Base-by-base conservation (phyloP, 2,329 filamentous ascomycete species). In the Ampelomyces quisqualis region DNA sequence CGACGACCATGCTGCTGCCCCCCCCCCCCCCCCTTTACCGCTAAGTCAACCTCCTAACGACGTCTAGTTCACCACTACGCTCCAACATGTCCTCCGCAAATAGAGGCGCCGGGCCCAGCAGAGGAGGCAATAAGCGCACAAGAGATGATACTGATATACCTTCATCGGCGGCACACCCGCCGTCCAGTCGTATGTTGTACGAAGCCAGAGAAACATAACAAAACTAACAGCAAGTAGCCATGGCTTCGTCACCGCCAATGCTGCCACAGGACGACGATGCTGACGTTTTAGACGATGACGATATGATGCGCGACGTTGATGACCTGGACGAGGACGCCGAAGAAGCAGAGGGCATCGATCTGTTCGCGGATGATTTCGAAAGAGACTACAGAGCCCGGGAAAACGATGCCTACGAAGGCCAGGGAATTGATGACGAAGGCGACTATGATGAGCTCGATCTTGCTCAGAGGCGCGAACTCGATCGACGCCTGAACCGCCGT, bases 51-150 rank as follows among this genome's bases (percentile, higher is more conserved):
- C 30, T 27, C 23, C 53, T 61, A 43, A 62, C 55, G 51, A 23
- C 34, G 32, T 13, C 20, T 64, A 94, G 88, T 76, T 94, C 89
- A 68, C 90, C 90, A 66, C 78, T 94, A 47, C 84, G 85, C 69
- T 78, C 83, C 57, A 89, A 84, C 71, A 85, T 87, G 76, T 82
- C 85, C 46, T 90, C 90, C 52, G 89, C 84, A 58, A 95, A 95
- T 71, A 82, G 88, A 55, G 88, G 88, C 38, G 67, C 78, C 41
- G 70, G 71, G 13, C 72, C 71, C 38, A 58, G 72, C 49, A 77
- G 72, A 51, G 71, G 76, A 47, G 76, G 80, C 46, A 86, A 86
- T 49, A 86, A 86, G 69, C 78, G 84, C 57, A 75, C 77, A 23
- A 77, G 83, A 70, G 83, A 85, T 57, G 77, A 77, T 44, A 82